A percentile compares a stretch with the other conserved stretches of the same genome.
phyloP scores from a whole-genome alignment of 345 rosid genomes.

The Syzygium aromaticum region DNA sequence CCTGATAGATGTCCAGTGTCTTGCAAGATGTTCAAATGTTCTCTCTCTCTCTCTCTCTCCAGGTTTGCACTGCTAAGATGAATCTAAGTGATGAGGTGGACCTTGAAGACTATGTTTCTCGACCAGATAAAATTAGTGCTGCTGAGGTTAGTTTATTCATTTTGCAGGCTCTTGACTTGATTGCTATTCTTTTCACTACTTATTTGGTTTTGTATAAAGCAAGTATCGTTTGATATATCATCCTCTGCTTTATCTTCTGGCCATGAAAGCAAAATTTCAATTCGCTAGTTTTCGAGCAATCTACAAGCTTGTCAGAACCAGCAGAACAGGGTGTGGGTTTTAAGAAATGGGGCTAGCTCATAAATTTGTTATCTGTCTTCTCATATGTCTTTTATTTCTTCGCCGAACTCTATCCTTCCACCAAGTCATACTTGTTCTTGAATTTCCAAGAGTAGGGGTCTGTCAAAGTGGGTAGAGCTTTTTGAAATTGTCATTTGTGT shows the following conservation, averaged over 20 bases:
- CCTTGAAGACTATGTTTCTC: constrained; percentile 96
- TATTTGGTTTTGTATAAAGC: background rate
- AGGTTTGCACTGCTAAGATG: constrained; percentile 99
- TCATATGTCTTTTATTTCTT: background rate
- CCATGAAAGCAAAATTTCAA: background rate
- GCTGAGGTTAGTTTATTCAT: constrained; percentile 71
- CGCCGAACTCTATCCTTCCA: background rate
- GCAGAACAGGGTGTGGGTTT: background rate
- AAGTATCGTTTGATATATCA: background rate
- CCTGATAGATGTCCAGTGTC: background rate
- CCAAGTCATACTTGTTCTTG: background rate
- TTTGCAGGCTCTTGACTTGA: background rate
- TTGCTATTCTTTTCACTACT: background rate
- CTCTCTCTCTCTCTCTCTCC: constrained; percentile 1
- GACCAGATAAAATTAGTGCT: constrained; percentile 99
- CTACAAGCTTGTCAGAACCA: background rate
- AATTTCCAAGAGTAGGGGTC: background rate
- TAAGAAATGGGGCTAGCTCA: background rate
- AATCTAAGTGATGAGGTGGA: constrained; percentile 95
- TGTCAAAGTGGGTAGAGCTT: background rate
- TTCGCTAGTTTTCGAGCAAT: background rate
- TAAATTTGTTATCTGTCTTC: background rate
- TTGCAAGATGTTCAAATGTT: background rate
- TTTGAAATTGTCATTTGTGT: background rate
- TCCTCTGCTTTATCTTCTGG: background rate